A percentile compares a stretch with the other conserved stretches of the same genome.
These are phyloP conservation scores for Vararia minispora DNA, from an alignment of 768 basidiomycete species.

Conservation along the genomic window DNA sequence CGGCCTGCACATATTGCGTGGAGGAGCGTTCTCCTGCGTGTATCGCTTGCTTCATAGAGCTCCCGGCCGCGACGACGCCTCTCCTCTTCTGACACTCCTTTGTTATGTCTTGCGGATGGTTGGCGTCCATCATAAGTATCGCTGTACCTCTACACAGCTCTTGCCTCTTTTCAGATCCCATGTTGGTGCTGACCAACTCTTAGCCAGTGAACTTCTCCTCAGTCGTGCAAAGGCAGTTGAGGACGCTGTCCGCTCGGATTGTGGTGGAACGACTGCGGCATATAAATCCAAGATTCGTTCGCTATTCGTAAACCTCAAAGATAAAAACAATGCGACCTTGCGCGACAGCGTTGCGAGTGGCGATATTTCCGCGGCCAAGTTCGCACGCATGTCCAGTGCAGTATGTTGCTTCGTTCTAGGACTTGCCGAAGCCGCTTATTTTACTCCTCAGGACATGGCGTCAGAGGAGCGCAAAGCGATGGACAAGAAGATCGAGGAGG, in stretches of 20 bases:
- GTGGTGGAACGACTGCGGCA: slow-evolving; percentile 28
- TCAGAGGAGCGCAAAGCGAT: slow-evolving; percentile 83
- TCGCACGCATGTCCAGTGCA: slow-evolving; percentile 74
- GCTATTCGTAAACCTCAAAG: slow-evolving; percentile 88
- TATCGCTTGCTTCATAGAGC: no score
- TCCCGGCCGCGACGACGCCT: no score
- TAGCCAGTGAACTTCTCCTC: slow-evolving; percentile 63
- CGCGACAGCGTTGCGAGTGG: slow-evolving; percentile 82
- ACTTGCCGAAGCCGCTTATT: neutral
- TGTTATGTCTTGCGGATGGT: no score
- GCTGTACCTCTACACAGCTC: no score
- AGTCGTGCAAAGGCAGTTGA: slow-evolving; percentile 63
- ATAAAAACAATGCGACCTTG: slow-evolving; percentile 83
- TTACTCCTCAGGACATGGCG: slow-evolving; percentile 73
- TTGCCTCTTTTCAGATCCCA: no score
- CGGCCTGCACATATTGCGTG: no score
- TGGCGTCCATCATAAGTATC: no score
- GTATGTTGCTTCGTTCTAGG: slow-evolving; percentile 39
- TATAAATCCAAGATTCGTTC: slow-evolving; percentile 81
- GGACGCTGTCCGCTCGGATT: slow-evolving; percentile 40
- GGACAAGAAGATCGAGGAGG: slow-evolving; percentile 69
- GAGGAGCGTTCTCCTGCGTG: no score
- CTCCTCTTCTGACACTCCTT: no score
- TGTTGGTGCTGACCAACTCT: neutral
- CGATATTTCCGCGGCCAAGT: slow-evolving; percentile 53